Evolutionary conservation across 176 grass and related monocot species (phyloP), one percentile per base, ranked within the genome.

Genomic region (Chrysopogon serrulatus): DNA sequence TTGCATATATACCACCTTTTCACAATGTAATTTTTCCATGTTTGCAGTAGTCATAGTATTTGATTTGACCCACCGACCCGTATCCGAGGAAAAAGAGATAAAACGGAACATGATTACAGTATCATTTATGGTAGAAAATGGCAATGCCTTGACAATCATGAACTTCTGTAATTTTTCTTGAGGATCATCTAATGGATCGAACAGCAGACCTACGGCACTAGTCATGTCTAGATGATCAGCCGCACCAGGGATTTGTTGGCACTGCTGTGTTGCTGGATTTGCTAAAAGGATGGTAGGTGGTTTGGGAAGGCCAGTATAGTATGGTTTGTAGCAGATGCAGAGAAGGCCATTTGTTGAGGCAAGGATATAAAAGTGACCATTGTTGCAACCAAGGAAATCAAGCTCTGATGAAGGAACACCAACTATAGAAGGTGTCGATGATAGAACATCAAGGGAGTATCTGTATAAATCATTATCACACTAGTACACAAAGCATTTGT

Each of bases 151-250:
- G 4, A 81, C 48, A 40, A 81, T 56, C 30, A 13, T 53, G 47
- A 81, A n/a, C n/a, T n/a, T n/a, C n/a, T n/a, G n/a, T n/a, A n/a
- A 81, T 47, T 81, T 81, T 10, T 12, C 12, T 49, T 54, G 37
- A 81, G 19, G 8, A 6, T 9, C 31, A 68, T 69, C 45, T 6
- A 17, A 27, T 69, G 65, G 79, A 40, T 81, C n/a, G 6, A 81
- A 70, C 23, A 39, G 15, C 1, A 81, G 79, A 26, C 79, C 65
- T 2, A 69, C 7, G 5, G 1, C 13, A 10, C 2, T 30, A 26
- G 3, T 18, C 13, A 18, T 27, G 0, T 4, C 8, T 26, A 81
- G 23, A 64, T 69, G 79, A 18, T 69, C 0, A 11, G 45, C 21
- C 4, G 45, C 45, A 40, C 65, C 32, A 13, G n/a, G 44, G 65